A percentile compares a stretch with the other conserved stretches of the same genome.
phyloP scores from a whole-genome alignment of 2,329 filamentous ascomycete species.

The Aspergillus brasiliensis region DNA sequence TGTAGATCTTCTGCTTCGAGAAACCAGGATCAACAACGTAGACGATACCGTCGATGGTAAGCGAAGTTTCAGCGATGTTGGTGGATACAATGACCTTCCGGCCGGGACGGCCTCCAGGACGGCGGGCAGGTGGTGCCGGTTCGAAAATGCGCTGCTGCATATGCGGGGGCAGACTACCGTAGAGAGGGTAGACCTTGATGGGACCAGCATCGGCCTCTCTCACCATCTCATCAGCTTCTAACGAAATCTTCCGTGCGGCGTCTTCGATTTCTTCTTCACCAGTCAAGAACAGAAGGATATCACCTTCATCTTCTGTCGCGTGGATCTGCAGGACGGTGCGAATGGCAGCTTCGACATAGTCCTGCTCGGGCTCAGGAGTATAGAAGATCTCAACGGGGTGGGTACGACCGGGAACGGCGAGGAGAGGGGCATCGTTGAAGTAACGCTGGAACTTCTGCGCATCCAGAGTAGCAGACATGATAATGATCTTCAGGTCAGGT shows the following conservation, averaged over 20 bases:
- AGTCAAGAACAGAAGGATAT: conserved; percentile 91
- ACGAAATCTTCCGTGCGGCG: conserved; percentile 83
- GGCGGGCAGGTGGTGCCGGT: conserved; percentile 73
- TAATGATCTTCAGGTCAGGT: conserved; percentile 93
- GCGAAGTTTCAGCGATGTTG: conserved; percentile 95
- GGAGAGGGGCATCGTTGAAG: conserved; percentile 89
- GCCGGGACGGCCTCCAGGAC: conserved; percentile 79
- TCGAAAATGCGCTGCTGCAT: conserved; percentile 97
- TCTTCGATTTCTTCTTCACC: conserved; percentile 99
- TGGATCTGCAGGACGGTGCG: conserved; percentile 96
- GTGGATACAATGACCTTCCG: conserved; percentile 92
- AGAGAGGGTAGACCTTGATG: conserved; percentile 86
- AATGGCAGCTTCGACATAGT: conserved; percentile 94
- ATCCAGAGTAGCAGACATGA: conserved; percentile 98
- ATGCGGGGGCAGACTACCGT: conserved; percentile 86
- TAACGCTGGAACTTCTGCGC: conserved; percentile 98
- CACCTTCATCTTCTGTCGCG: conserved; percentile 85
- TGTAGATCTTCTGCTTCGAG: conserved; percentile 99
- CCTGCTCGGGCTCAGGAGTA: conserved; percentile 90
- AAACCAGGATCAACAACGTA: conserved; percentile 99
- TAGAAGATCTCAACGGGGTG: conserved; percentile 98
- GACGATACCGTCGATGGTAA: conserved; percentile 98
- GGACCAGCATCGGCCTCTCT: conserved; percentile 90
- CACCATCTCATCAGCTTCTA: conserved; percentile 90
- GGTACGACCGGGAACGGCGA: conserved; percentile 92